Percentiles rank a stretch among this genome's conserved stretches.
Conservation (phyloP, 2,329 filamentous ascomycete genomes). For the Ophiocordyceps sinensis region DNA sequence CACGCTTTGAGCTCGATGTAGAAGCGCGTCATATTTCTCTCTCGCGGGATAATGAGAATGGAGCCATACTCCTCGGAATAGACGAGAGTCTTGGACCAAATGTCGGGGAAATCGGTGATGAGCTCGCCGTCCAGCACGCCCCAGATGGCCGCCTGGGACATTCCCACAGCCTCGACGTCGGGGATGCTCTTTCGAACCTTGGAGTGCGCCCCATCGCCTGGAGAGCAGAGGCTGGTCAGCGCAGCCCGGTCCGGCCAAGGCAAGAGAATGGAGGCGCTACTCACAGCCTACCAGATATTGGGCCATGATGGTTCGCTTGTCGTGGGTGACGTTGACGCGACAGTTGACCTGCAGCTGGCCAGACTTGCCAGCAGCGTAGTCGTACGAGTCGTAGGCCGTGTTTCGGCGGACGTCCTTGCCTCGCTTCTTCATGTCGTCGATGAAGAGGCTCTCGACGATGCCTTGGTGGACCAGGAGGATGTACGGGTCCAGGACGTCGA, state of each 20-base stretch:
- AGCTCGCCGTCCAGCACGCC: constrained; percentile 58
- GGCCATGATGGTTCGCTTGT: constrained; percentile 35
- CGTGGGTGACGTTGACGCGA: constrained; percentile 34
- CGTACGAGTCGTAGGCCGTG: constrained; percentile 46
- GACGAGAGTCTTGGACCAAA: constrained; percentile 60
- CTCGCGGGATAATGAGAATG: constrained; percentile 59
- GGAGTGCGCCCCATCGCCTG: constrained; percentile 57
- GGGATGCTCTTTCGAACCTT: constrained; percentile 52
- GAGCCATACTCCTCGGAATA: constrained; percentile 54
- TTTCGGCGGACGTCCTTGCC: constrained; percentile 49
- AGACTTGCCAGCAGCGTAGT: constrained; percentile 24
- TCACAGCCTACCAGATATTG: constrained; percentile 55
- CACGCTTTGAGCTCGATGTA: constrained; percentile 41
- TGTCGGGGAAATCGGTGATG: constrained; percentile 58
- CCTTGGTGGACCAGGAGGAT: constrained; percentile 55
- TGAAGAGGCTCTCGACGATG: constrained; percentile 58
- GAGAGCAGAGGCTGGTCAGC: background rate
- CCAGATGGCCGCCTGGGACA: constrained; percentile 45
- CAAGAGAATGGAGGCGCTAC: constrained; percentile 5
- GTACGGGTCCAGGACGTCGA: constrained; percentile 42
- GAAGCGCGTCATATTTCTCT: constrained; percentile 56
- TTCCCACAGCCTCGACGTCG: constrained; percentile 37
- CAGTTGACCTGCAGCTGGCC: constrained; percentile 36
- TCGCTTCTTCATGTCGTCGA: constrained; percentile 52
- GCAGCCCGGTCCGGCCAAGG: background rate